Percentiles rank a stretch among this genome's conserved stretches.
Conservation (phyloP, 129 eudicot species). For the Tagetes patula region DNA sequence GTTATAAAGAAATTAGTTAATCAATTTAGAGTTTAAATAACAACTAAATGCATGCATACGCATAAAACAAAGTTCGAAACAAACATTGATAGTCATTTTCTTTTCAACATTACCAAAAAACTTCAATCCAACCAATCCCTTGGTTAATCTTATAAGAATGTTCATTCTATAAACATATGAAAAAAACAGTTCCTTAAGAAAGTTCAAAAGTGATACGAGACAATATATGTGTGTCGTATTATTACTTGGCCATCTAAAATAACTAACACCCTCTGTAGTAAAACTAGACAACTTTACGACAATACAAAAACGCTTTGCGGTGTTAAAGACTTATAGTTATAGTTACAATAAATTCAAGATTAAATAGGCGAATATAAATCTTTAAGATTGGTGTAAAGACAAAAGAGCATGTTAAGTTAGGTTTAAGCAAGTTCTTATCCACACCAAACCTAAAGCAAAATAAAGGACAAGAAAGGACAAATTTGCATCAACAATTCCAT, state of each 20-base stretch:
- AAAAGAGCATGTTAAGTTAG: conserved; percentile 52
- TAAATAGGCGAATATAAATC: not conserved
- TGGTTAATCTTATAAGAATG: not conserved
- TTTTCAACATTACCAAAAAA: not conserved
- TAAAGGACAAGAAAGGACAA: conserved; percentile 47
- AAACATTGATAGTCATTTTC: not conserved
- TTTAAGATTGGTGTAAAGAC: conserved; percentile 22
- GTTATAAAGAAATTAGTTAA: no score
- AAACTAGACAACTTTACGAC: not conserved
- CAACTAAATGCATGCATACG: not conserved
- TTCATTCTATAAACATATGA: not conserved
- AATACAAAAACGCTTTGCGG: not conserved
- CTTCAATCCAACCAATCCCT: not conserved
- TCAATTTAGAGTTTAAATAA: not conserved
- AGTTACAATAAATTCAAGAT: not conserved
- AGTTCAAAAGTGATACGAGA: not conserved
- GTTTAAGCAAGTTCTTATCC: conserved; percentile 44
- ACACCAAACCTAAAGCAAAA: conserved; percentile 44
- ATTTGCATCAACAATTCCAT: conserved; percentile 37
- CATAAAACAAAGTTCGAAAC: not conserved
- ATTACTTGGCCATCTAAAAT: not conserved
- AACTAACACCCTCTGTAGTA: not conserved
- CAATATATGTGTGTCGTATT: not conserved
- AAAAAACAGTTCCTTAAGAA: not conserved
- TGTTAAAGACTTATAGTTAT: not conserved